Base-by-base conservation (phyloP, 2,329 filamentous ascomycete species). In the Talaromyces sp. region DNA sequence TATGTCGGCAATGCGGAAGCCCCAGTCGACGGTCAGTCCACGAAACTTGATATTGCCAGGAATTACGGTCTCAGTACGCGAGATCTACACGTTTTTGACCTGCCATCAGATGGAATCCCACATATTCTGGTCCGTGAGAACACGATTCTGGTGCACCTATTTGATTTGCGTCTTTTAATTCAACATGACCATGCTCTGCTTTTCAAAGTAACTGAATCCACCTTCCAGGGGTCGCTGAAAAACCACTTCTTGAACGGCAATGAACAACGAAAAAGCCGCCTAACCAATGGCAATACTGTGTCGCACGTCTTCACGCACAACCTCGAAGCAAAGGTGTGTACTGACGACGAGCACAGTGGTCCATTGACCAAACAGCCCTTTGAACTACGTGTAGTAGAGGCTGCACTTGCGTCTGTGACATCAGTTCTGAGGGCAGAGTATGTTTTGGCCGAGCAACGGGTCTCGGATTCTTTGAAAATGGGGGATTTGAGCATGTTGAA, bases 361-460 rank as follows among this genome's bases (percentile, higher is more conserved):
- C 21, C 9, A 17, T 48, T 48, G 12, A 14, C 21, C 58, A 64
- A 57, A 12, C 62, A 69, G 26, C 71, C 72, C 0, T 76, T 70
- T 59, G 73, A 76, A 63, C 63, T 74, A 11, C 70, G 71, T 11
- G 70, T 72, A 1, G 62, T 75, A 2, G 74, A 75, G 57, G 69
- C 71, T 7, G 73, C 72, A 6, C 62, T 75, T 7, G 65, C 72
- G 10, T 69, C 74, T 0, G 71, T 72, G 1, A 69, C 71, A 9
- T 71, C 72, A 0, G 67, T 64, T 1, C 67, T 75, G 1, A 72
- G 74, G 57, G 71, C 72, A 0, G 71, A 72, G 56, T 71, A 71
- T 51, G 56, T 68, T 3, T 58, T 73, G 3, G 56, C 43, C 43
- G 21, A 48, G 17, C 19, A 48, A 14, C 43, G 24, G 19, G 21